Evolutionary conservation across 169 alveolate genomes (phyloP), one percentile per base, ranked within the genome.

Genomic region (Eimeria falciformis): DNA sequence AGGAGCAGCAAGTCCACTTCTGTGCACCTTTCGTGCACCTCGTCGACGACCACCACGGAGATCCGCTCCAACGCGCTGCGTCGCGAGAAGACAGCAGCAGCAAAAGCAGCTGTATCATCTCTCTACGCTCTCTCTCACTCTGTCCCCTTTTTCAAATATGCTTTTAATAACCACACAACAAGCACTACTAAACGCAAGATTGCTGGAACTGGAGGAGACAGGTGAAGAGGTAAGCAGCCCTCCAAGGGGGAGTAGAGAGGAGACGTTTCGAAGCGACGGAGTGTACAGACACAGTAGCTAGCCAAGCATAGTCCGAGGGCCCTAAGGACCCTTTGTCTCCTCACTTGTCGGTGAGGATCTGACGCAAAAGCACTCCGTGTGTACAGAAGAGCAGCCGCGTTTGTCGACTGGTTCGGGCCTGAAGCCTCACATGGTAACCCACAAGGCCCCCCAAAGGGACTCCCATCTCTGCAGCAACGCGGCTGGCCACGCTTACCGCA

Each of bases 1-100:
- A 90, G 91, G 45, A 90, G 73, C 25, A 98, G 96, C 40, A 99
- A 99, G 96, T 99, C 99, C 6, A 99, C 99, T 91, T 98, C 98
- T 55, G 98, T 94, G 55, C 99, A 97, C 93, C 99, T 96, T 95
- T 99, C 99, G 95, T 99, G 99, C 27, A 99, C 99, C 89, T 99
- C 99, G 95, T 99, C 99, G 99, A 99, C 98, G 58, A 98, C 98
- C 53, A 99, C 96, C 65, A 96, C 97, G 9, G 98, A 93, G 93
- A 97, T 62, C 12, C 40, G 73, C 46, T 55, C 47, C 69, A 90
- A 29, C n/a, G 62, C 45, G 47, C 91, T 65, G 90, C 55, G 33
- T 27, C 87, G 53, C 23, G 33, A n/a, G n/a, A n/a, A n/a, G n/a
- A n/a, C n/a, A n/a, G n/a, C n/a, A n/a, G n/a, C n/a, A n/a, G n/a